Evolutionary conservation across 495 filamentous ascomycete genomes (phyloP), one percentile per base, ranked within the genome.

Genomic region (Daldinia concentrica): DNA sequence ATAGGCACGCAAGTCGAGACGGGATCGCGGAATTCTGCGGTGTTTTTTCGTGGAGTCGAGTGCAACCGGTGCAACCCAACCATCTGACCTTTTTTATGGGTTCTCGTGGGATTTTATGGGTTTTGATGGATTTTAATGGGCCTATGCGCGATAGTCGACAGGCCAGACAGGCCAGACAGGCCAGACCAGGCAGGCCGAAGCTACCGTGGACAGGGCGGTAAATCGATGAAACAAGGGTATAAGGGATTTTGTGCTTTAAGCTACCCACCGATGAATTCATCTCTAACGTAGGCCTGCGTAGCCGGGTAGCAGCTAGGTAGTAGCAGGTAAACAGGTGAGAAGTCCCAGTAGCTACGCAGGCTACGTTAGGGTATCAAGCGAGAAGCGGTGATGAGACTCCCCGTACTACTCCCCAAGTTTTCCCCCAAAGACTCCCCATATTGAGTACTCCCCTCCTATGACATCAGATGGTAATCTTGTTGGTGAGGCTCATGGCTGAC

Each of bases 51-150:
- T 36, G 27, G 56, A 58, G 58, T 62, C 34, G 70, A 66, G 70
- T 73, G 70, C 64, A 65, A 62, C 57, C 67, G 30, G 57, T 71
- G 62, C 52, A 69, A 73, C 70, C 70, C 68, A 64, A 73, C 65
- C 60, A 43, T 58, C 70, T 62, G 61, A 58, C 70, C 56, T 66
- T 69, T 64, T 65, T 60, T 59, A 66, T 59, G 62, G 62, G 29
- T 34, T 37, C 30, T 48, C 43, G 43, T 58, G 55, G 32, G 55
- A 36, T 66, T 66, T 36, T 58, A 37, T 57, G 52, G 62, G n/a
- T 19, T 57, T 37, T 58, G 12, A 65, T 66, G 54, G 55, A 43
- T 15, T 58, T 67, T 29, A 51, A 60, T 58, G 69, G 69, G 48
- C 27, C 54, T 68, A 68, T 69, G 60, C 65, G 70, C 70, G 61